Conservation (phyloP, 108 stramenopile genomes). For the Nitzschia sp. region DNA sequence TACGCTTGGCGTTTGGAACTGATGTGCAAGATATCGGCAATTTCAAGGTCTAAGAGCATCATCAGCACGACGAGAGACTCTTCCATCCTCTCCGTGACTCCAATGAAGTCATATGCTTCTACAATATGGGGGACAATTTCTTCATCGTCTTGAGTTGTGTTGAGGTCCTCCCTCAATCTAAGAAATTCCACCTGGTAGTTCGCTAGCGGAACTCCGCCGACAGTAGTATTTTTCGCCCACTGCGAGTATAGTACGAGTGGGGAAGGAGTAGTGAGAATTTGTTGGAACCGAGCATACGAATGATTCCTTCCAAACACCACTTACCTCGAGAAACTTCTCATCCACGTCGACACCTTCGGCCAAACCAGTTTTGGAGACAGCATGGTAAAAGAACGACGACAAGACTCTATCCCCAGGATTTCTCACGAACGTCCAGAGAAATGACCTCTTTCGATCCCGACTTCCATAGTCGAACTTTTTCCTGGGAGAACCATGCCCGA, state of each 20-base stretch:
- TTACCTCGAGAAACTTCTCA: background rate
- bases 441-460: background rate
- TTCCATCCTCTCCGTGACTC: slow-evolving; percentile 52
- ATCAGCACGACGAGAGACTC: slow-evolving; percentile 46
- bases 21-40: slow-evolving; percentile 22
- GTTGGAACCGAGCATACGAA: background rate
- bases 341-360: slow-evolving; percentile 1
- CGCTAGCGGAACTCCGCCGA: background rate
- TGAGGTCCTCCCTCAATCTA: background rate
- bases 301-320: background rate
- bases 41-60: slow-evolving; percentile 25
- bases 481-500: slow-evolving; percentile 6
- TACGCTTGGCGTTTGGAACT: background rate
- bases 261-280: background rate
- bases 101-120: slow-evolving; percentile 52
- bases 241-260: slow-evolving; percentile 22
- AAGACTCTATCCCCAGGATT: slow-evolving; percentile 28
- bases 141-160: background rate
- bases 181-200: background rate
- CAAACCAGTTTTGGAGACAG: slow-evolving; percentile 8
- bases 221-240: slow-evolving; percentile 11
- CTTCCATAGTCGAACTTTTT: background rate
- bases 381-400: slow-evolving; percentile 23
- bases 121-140: slow-evolving; percentile 36
- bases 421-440: slow-evolving; percentile 35